These are phyloP conservation scores for Aspergillus ustus DNA, from an alignment of 2,329 filamentous ascomycete genomes.

Conservation along the genomic window DNA sequence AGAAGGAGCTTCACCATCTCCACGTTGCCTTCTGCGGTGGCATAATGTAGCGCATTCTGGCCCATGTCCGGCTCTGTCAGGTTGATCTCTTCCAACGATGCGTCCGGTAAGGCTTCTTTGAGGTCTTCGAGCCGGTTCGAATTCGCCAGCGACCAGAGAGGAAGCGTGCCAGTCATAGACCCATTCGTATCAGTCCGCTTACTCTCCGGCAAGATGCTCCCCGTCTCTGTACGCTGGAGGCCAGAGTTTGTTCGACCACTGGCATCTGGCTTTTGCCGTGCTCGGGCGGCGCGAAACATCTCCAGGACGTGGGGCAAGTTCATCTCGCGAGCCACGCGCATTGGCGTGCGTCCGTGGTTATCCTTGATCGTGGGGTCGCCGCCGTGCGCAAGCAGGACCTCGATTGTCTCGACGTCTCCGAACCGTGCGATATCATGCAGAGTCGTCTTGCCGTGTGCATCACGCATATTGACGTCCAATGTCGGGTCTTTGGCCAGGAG, in stretches of 20 bases:
- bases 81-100: constrained; percentile 1
- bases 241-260: not conserved
- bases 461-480: constrained; percentile 13
- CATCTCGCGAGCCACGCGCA: constrained; percentile 10
- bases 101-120: not conserved
- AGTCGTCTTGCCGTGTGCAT: constrained; percentile 12
- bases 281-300: constrained; percentile 4
- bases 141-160: constrained; percentile 7
- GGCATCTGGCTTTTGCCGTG: not conserved
- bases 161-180: not conserved
- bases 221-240: not conserved
- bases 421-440: constrained; percentile 11
- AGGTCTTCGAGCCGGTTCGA: not conserved
- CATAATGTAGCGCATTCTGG: constrained; percentile 13
- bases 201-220: not conserved
- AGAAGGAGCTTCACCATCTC: not conserved
- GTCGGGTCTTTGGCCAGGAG: constrained; percentile 8
- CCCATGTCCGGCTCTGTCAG: constrained; percentile 14
- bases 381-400: constrained; percentile 9
- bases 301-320: constrained; percentile 2
- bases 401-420: not conserved
- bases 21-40: not conserved
- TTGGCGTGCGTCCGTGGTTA: constrained; percentile 12
- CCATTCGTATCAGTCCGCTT: constrained; percentile 5
- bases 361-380: constrained; percentile 16